phyloP scores from a whole-genome alignment of 495 filamentous ascomycete species.

The Stereocaulon alpinum region DNA sequence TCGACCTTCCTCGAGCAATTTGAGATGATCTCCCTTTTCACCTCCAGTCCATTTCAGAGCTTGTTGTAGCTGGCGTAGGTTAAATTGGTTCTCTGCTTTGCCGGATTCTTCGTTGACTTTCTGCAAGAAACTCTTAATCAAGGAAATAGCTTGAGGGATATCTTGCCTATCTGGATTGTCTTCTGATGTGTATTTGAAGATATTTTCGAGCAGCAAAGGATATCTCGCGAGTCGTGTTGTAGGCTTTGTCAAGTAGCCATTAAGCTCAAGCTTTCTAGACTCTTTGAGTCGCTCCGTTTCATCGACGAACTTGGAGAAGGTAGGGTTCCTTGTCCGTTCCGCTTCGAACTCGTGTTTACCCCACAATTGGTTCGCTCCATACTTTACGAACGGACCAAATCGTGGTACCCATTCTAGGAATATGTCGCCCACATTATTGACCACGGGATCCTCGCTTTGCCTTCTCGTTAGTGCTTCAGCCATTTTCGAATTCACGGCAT shows the following conservation, averaged over 20 bases:
- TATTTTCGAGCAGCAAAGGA: slow-evolving; percentile 84
- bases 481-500: slow-evolving; percentile 77
- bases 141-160: slow-evolving; percentile 72
- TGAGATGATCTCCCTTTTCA: slow-evolving; percentile 77
- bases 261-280: slow-evolving; percentile 91
- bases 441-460: slow-evolving; percentile 82
- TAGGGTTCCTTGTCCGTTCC: slow-evolving; percentile 76
- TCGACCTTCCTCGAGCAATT: slow-evolving; percentile 85
- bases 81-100: slow-evolving; percentile 96
- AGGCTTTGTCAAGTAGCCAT: slow-evolving; percentile 96
- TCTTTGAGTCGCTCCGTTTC: slow-evolving; percentile 95
- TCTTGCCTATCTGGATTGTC: slow-evolving; percentile 83
- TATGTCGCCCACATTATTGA: slow-evolving; percentile 84
- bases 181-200: slow-evolving; percentile 77
- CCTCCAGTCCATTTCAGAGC: slow-evolving; percentile 78
- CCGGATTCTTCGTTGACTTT: slow-evolving; percentile 91
- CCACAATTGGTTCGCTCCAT: slow-evolving; percentile 91
- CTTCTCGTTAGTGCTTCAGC: slow-evolving; percentile 79
- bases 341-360: slow-evolving; percentile 98
- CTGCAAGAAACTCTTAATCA: slow-evolving; percentile 78
- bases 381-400: slow-evolving; percentile 94
- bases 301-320: slow-evolving; percentile 86
- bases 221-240: slow-evolving; percentile 94
- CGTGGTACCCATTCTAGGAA: slow-evolving; percentile 85
- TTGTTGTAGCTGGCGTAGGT: slow-evolving; percentile 79